Evolutionary conservation across 805 yeast genomes (phyloP).

Genomic region (Dipodascopsis tothii): DNA sequence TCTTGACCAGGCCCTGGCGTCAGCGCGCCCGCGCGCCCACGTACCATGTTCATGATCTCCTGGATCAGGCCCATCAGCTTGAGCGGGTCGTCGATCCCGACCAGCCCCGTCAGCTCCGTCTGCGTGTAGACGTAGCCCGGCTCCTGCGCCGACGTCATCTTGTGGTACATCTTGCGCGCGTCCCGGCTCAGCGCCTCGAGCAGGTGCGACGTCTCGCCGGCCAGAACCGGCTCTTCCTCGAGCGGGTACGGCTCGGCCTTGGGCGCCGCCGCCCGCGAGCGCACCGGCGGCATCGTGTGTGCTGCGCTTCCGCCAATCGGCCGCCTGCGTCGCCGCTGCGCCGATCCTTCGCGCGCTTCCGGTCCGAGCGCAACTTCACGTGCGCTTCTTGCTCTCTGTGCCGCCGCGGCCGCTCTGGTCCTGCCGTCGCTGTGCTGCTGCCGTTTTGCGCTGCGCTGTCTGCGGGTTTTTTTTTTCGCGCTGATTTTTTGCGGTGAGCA

Average conservation of each 20-base stretch:
- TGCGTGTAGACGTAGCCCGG: constrained; percentile 54
- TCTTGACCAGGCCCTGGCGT: constrained; percentile 54
- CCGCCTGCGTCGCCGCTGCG: too few relatives aligned
- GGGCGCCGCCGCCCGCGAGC: not conserved
- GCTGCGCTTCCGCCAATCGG: too few relatives aligned
- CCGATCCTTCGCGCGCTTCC: too few relatives aligned
- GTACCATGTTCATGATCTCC: constrained; percentile 37
- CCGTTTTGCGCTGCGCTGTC: too few relatives aligned
- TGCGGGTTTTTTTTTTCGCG: too few relatives aligned
- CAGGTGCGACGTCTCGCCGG: not conserved
- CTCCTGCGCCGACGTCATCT: constrained; percentile 23
- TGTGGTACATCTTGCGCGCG: constrained; percentile 15
- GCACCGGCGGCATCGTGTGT: not conserved
- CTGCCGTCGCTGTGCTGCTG: too few relatives aligned
- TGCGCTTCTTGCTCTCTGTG: too few relatives aligned
- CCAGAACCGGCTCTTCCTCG: not conserved
- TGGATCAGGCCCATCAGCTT: constrained; percentile 41
- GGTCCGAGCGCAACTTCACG: too few relatives aligned
- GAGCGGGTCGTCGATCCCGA: constrained; percentile 38
- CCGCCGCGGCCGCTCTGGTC: too few relatives aligned
- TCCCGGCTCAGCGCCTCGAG: constrained; percentile 11
- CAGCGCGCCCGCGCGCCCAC: constrained; percentile 12
- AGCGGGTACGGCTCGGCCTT: not conserved
- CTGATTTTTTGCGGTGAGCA: too few relatives aligned
- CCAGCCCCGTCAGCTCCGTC: constrained; percentile 52